These are phyloP conservation scores for Trichoderma sp. DNA, from an alignment of 2,329 filamentous ascomycete genomes.

Conservation along the genomic window DNA sequence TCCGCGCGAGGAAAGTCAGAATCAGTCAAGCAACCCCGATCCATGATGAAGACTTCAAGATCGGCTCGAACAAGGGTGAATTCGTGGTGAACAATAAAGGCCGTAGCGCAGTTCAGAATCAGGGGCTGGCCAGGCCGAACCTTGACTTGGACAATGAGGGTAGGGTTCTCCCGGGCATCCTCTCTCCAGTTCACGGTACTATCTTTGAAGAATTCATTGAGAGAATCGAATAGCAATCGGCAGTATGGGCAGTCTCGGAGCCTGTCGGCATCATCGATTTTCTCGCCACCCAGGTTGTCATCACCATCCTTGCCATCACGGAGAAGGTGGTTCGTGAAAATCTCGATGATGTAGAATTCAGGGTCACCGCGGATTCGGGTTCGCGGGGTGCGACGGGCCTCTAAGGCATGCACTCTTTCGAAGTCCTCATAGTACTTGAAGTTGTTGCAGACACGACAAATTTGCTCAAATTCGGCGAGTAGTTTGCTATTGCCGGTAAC, in stretches of 20 bases:
- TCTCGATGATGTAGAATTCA: neutral
- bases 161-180: neutral
- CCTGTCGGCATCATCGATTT: neutral
- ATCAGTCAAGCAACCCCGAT: neutral
- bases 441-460: conserved; percentile 13
- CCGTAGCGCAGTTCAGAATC: neutral
- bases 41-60: neutral
- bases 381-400: too few species aligned
- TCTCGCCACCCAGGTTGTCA: neutral
- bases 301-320: neutral
- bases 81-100: neutral
- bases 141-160: neutral
- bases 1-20: neutral
- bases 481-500: neutral
- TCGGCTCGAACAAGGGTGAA: neutral
- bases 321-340: neutral
- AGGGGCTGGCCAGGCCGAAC: neutral
- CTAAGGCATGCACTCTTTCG: neutral
- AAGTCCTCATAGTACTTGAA: neutral
- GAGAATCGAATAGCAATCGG: neutral
- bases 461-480: too few species aligned
- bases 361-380: neutral
- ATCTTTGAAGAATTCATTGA: conserved; percentile 12
- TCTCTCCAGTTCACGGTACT: neutral
- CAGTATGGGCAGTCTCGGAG: conserved; percentile 14